Percentiles rank a stretch among this genome's conserved stretches.
Conservation (phyloP, 2,329 filamentous ascomycete species). For the Fusarium pininemorale region DNA sequence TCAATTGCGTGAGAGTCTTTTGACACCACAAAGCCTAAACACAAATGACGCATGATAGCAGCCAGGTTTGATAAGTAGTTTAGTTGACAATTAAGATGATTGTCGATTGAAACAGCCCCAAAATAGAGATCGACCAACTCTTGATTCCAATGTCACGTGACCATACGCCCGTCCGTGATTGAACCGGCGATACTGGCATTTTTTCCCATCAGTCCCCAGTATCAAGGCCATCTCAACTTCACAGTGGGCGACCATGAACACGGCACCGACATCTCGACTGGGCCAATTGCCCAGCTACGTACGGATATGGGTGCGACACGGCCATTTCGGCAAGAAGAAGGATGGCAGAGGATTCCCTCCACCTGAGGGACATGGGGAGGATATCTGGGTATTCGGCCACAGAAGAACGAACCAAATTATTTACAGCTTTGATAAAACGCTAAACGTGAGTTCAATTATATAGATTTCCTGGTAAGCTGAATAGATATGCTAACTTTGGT, state of each 20-base stretch:
- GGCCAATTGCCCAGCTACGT: slow-evolving; percentile 55
- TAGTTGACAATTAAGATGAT: not conserved
- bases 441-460: slow-evolving; percentile 54
- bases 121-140: not conserved
- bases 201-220: slow-evolving; percentile 32
- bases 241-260: slow-evolving; percentile 49
- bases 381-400: slow-evolving; percentile 66
- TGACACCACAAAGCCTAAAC: not conserved
- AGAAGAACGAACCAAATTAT: slow-evolving; percentile 60
- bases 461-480: not conserved
- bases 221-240: slow-evolving; percentile 32
- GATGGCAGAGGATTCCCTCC: slow-evolving; percentile 39
- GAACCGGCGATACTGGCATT: slow-evolving; percentile 24
- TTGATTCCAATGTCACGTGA: slow-evolving; percentile 31
- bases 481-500: not conserved
- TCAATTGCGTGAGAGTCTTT: not conserved
- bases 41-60: not conserved
- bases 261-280: slow-evolving; percentile 47
- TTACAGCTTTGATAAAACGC: slow-evolving; percentile 58
- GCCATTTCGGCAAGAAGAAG: slow-evolving; percentile 39
- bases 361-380: slow-evolving; percentile 61
- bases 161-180: slow-evolving; percentile 22
- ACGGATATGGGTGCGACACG: slow-evolving; percentile 54
- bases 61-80: not conserved
- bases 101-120: not conserved